These are phyloP conservation scores for Herpetomonas tarakana DNA, from an alignment of 208 protist genomes.

Conservation along the genomic window DNA sequence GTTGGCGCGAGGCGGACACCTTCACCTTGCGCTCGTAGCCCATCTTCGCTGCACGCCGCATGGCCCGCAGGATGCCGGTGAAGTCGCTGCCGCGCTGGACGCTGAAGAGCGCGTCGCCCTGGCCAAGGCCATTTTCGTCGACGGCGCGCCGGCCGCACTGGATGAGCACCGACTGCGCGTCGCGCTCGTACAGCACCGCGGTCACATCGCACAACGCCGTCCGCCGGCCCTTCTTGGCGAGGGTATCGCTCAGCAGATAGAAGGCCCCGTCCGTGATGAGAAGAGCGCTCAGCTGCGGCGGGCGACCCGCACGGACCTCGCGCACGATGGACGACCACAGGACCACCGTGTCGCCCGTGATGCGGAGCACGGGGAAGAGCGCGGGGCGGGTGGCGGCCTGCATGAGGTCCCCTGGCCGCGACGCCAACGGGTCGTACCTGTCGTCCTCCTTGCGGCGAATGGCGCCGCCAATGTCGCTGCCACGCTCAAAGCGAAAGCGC, in stretches of 20 bases:
- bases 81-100: slow-evolving; percentile 53
- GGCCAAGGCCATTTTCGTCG: background rate
- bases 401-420: slow-evolving; percentile 7
- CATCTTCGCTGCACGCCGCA: slow-evolving; percentile 11
- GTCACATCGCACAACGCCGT: slow-evolving; percentile 29
- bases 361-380: slow-evolving; percentile 24
- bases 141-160: slow-evolving; percentile 22
- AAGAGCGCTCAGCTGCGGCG: slow-evolving; percentile 15
- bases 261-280: slow-evolving; percentile 30
- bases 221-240: slow-evolving; percentile 34
- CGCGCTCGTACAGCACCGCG: slow-evolving; percentile 37
- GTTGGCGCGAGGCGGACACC: slow-evolving; percentile 32
- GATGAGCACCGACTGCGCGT: slow-evolving; percentile 46
- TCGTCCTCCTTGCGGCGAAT: slow-evolving; percentile 40
- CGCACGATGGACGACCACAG: slow-evolving; percentile 32
- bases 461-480: slow-evolving; percentile 24
- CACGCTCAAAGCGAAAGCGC: slow-evolving; percentile 39
- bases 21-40: slow-evolving; percentile 24
- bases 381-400: slow-evolving; percentile 17
- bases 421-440: slow-evolving; percentile 2
- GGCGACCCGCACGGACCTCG: slow-evolving; percentile 16
- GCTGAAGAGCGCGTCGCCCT: slow-evolving; percentile 44
- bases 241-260: slow-evolving; percentile 29
- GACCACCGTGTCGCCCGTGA: slow-evolving; percentile 23
- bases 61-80: slow-evolving; percentile 23